A percentile compares a stretch with the other conserved stretches of the same genome.
Conservation (phyloP, 352 stramenopile genomes). For the Pythium plurisporium region DNA sequence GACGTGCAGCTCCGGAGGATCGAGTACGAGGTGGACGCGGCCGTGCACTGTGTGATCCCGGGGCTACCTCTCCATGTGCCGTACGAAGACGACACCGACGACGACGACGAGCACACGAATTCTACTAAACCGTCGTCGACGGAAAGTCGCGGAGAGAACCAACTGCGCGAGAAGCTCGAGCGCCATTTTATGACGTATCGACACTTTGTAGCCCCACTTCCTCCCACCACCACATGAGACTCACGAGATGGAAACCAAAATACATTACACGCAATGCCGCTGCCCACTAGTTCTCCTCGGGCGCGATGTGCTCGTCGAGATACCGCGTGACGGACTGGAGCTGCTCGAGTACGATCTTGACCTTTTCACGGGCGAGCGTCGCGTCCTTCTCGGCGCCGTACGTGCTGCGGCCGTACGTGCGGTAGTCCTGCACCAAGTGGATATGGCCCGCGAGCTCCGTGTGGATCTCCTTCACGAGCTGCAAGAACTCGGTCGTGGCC, state of each 20-base stretch:
- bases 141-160: no score
- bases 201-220: background rate
- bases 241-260: background rate
- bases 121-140: no score
- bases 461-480: slow-evolving; percentile 85
- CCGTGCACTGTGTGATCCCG: slow-evolving; percentile 15
- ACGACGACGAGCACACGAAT: slow-evolving; percentile 25
- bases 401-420: slow-evolving; percentile 73
- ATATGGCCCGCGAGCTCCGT: slow-evolving; percentile 77
- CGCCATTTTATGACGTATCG: slow-evolving; percentile 61
- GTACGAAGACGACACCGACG: background rate
- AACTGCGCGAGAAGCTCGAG: slow-evolving; percentile 40
- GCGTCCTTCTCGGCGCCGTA: slow-evolving; percentile 83
- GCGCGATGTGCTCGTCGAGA: slow-evolving; percentile 68
- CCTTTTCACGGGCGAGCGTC: slow-evolving; percentile 70
- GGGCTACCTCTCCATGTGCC: background rate
- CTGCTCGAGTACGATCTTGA: slow-evolving; percentile 74
- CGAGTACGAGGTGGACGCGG: slow-evolving; percentile 12
- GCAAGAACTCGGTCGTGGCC: slow-evolving; percentile 78
- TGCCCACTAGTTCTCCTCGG: slow-evolving; percentile 45
- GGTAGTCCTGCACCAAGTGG: slow-evolving; percentile 83
- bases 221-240: background rate
- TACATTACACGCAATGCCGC: background rate
- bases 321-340: slow-evolving; percentile 71
- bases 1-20: slow-evolving; percentile 11